Conservation (phyloP, 2,329 filamentous ascomycete genomes). For the Plectosphaerella plurivora region DNA sequence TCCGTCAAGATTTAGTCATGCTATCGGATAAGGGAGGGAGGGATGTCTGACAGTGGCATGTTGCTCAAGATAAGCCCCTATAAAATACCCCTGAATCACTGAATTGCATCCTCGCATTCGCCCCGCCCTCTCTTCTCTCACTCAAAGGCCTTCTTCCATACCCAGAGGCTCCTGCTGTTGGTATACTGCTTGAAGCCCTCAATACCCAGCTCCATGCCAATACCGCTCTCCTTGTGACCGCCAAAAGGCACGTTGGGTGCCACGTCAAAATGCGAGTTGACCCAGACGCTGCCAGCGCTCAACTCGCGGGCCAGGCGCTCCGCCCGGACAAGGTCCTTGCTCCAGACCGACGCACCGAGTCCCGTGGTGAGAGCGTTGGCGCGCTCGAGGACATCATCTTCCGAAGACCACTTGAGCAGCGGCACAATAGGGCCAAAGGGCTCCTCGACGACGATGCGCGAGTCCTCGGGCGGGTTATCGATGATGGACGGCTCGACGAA, state of each 20-base stretch:
- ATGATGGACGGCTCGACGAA: constrained; percentile 56
- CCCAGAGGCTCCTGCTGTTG: constrained; percentile 20
- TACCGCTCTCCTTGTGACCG: constrained; percentile 46
- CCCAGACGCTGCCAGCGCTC: constrained; percentile 56
- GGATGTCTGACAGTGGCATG: no score
- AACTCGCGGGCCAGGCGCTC: constrained; percentile 47
- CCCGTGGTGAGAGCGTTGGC: constrained; percentile 50
- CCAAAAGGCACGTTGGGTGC: constrained; percentile 36
- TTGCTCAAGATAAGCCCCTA: no score
- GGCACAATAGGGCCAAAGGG: constrained; percentile 56
- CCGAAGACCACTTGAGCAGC: constrained; percentile 54
- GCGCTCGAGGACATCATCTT: constrained; percentile 53
- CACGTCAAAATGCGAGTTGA: constrained; percentile 46
- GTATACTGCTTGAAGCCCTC: constrained; percentile 28
- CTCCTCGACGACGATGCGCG: constrained; percentile 51
- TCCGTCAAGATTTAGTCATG: no score
- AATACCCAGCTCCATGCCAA: constrained; percentile 42
- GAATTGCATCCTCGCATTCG: no score
- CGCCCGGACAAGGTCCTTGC: constrained; percentile 44
- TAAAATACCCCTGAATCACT: no score
- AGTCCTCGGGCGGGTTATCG: constrained; percentile 53
- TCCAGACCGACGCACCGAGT: constrained; percentile 55
- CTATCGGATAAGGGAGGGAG: no score
- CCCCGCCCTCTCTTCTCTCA: constrained; percentile 1
- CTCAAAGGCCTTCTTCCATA: constrained; percentile 18